Conservation (phyloP, 2,329 filamentous ascomycete species). For the Cladosporium sp. region DNA sequence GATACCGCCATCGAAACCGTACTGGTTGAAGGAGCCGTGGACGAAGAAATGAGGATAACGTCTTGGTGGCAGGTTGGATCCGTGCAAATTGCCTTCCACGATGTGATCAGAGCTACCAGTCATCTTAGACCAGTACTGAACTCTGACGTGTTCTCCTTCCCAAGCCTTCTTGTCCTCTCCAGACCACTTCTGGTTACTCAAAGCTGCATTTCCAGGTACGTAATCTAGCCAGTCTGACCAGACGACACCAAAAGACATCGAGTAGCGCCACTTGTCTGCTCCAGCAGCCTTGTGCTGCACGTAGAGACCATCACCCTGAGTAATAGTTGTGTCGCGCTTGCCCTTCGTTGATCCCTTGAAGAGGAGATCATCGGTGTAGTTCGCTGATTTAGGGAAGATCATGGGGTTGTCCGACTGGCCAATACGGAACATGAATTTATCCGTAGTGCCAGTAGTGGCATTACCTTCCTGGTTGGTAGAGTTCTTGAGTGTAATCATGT, state of each 20-base stretch:
- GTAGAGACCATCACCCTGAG: conserved; percentile 23
- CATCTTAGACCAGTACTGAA: conserved; percentile 60
- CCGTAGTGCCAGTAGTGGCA: conserved; percentile 48
- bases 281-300: conserved; percentile 56
- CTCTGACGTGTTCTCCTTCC: conserved; percentile 58
- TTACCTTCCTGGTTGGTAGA: conserved; percentile 41
- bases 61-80: conserved; percentile 36
- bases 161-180: conserved; percentile 53
- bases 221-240: conserved; percentile 59
- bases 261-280: conserved; percentile 60
- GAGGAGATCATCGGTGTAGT: conserved; percentile 56
- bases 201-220: conserved; percentile 46
- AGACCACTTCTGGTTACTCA: conserved; percentile 51
- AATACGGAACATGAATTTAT: conserved; percentile 60
- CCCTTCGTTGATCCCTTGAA: conserved; percentile 24
- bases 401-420: conserved; percentile 57
- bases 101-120: conserved; percentile 57
- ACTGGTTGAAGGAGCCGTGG: conserved; percentile 61
- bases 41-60: conserved; percentile 61
- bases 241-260: conserved; percentile 56
- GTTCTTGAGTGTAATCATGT: conserved; percentile 56
- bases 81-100: conserved; percentile 55
- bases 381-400: conserved; percentile 52
- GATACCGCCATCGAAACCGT: conserved; percentile 59
- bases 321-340: conserved; percentile 32